Base-by-base conservation (phyloP, 768 basidiomycete species). In the Mrakia frigida region DNA sequence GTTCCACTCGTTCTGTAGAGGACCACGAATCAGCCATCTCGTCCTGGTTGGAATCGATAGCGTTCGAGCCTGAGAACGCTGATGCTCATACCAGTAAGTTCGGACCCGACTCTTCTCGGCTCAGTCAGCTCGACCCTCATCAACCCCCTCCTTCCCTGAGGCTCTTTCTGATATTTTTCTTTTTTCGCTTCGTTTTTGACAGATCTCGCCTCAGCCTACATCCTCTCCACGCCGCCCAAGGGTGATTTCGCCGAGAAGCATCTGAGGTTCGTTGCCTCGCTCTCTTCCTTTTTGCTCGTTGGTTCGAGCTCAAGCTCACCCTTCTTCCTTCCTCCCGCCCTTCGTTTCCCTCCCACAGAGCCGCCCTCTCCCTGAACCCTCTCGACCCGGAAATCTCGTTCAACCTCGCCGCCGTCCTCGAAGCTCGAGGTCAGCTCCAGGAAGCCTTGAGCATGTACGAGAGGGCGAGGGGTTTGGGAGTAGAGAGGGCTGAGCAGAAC, bases 361-460 rank as follows among this genome's bases (percentile, higher is more conserved):
- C 91, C 82, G 93, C 93, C 69, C 86, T 89, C 61, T 89, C 89
- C n/a, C 87, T 94, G 80, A 87, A 90, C 77, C 93, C 93, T 65
- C 91, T 92, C 83, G 93, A 94, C 86, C 90, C 91, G 82, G 93
- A 94, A 83, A 92, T 94, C 81, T 90, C 91, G 23, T 94, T 93
- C 86, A 94, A 94, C 85, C 88, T 93, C 76, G 93, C 91, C 70
- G 93, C 92, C 63, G 92, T 94, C 80, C 87, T 94, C 77, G 93
- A 94, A 89, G 92, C 93, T 74, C 88, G 93, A 92, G 92, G 91
- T 68, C 87, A 87, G 76, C 86, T 94, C 67, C 91, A 92, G 82
- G 91, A 92, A 83, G 90, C 92, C 50, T 86, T 94, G 74, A 86
- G 87, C 80, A 88, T 92, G 82, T 94, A 94, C 86, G 90, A 91